Conservation (phyloP, 2,329 filamentous ascomycete genomes). For the Fusarium sambucinum region DNA sequence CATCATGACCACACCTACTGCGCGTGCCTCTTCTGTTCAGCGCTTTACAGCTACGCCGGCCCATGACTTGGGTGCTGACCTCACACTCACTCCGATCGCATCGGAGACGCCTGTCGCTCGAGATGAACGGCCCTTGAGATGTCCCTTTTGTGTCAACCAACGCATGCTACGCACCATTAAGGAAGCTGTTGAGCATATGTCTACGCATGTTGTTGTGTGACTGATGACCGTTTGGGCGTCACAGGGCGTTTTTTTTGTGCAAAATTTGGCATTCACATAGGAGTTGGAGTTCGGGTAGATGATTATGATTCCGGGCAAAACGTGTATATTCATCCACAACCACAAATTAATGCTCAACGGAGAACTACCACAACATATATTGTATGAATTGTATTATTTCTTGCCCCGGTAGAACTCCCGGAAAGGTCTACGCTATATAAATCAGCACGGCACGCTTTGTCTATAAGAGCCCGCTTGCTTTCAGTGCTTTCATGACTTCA, state of each 20-base stretch:
- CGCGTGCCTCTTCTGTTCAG: constrained; percentile 49
- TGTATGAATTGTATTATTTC: background rate
- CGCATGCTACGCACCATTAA: constrained; percentile 71
- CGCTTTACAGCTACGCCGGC: constrained; percentile 52
- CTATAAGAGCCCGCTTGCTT: constrained; percentile 54
- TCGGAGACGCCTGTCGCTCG: constrained; percentile 60
- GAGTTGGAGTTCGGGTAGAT: constrained; percentile 33
- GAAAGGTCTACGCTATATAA: constrained; percentile 23
- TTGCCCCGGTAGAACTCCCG: constrained; percentile 1
- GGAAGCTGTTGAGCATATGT: constrained; percentile 72
- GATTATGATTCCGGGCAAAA: constrained; percentile 20
- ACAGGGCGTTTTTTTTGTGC: background rate
- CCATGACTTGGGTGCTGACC: constrained; percentile 55
- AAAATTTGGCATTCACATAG: background rate
- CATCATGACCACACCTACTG: constrained; percentile 52
- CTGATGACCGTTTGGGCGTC: background rate
- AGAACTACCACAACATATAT: constrained; percentile 1
- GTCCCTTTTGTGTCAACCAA: constrained; percentile 72
- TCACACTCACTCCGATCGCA: constrained; percentile 68
- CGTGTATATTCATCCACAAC: background rate
- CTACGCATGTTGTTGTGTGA: constrained; percentile 69
- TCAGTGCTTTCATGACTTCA: constrained; percentile 58
- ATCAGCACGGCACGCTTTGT: constrained; percentile 10
- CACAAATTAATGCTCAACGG: constrained; percentile 9
- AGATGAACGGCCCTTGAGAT: constrained; percentile 65